Base-by-base conservation (phyloP, 2,329 filamentous ascomycete genomes). In the Colletotrichum lentis region DNA sequence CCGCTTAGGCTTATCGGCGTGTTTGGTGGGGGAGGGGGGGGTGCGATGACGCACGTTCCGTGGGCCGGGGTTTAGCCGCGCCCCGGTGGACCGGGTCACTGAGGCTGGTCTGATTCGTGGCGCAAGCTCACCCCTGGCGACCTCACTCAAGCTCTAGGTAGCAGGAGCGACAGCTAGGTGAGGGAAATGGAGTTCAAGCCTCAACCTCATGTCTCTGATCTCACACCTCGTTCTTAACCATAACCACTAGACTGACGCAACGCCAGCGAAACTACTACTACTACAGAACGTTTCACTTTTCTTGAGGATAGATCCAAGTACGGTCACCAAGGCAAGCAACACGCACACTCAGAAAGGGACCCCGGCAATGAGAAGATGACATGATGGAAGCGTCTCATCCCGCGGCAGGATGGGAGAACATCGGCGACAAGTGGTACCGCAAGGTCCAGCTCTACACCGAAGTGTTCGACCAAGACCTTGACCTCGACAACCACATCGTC, bases 391-490 rank as follows among this genome's bases (percentile, higher is more conserved):
- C 81, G 71, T 80, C 85, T 75, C 85, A 87, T 79, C 85, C 94
- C 75, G 93, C 93, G 74, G 91, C 93, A 74, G 93, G 95, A 79
- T 99, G 96, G 96, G 94, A 97, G 84, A 91, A 88, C 80, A 89
- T 98, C 72, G 96, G 93, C 77, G 92, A 96, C 80, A 91, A 89
- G 75, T 98, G 96, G 85, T 99, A 98, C 83, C 92, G 95, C 78
- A 97, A 97, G 83, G 90, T 92, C 65, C 92, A 95, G 80, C 88
- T 97, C 69, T 99, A 98, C 84, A 94, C 94, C 69, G 91, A 90
- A 72, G 88, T 98, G 72, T 99, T 98, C 79, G 94, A 97, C 80
- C 88, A 92, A 76, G 94, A 97, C 77, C 85, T 97, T 70, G 94
- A 99, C 81, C 87, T 99, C 73, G 94, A 97, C 83, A 96, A 96